Evolutionary conservation across 1,284 basidiomycete genomes (phyloP), one percentile per base, ranked within the genome.

Genomic region (Sporisorium scitamineum): DNA sequence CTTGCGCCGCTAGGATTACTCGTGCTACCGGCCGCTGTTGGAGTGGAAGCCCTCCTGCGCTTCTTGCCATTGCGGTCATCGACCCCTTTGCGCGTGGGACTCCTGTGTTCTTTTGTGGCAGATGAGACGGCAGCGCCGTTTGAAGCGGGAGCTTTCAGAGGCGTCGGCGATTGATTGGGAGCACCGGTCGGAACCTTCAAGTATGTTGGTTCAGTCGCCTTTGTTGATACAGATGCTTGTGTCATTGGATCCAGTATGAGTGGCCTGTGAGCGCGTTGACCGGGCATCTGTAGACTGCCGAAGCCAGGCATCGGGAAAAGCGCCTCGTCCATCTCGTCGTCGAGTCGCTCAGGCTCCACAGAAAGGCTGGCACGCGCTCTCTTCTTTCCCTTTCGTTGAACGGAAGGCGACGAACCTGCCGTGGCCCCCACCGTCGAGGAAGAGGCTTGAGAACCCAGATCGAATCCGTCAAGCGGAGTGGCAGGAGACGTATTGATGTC

Each of bases 301-400:
- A 60, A 18, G 11, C 75, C 75, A 11, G 75, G 75, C 75, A 77
- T 73, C 13, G 75, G 75, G n/a, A 61, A 77, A 9, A 61, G 37
- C 6, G 26, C 44, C n/a, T 77, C 75, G 37, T 77, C 65, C 48
- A 52, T 58, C 48, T 73, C 70, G 34, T 77, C 67, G 44, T 77
- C 75, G 10, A 77, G 70, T 20, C 52, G 26, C 54, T 77, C 70
- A 0, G 54, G 57, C 29, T 77, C 75, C 9, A 77, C 47, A 0
- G 51, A 68, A 2, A 77, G 60, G 5, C 41, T 61, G 13, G 18
- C 16, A 11, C 57, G 58, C 4, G 52, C 51, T 34, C 54, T 24
- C 22, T 54, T 57, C 32, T 52, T 69, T 31, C 66, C 51, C 37
- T 44, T 67, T 31, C 53, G 44, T 5, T 52, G 52, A 2, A 42